Conservation (phyloP, 208 protist genomes). For the Leishmania turanica region DNA sequence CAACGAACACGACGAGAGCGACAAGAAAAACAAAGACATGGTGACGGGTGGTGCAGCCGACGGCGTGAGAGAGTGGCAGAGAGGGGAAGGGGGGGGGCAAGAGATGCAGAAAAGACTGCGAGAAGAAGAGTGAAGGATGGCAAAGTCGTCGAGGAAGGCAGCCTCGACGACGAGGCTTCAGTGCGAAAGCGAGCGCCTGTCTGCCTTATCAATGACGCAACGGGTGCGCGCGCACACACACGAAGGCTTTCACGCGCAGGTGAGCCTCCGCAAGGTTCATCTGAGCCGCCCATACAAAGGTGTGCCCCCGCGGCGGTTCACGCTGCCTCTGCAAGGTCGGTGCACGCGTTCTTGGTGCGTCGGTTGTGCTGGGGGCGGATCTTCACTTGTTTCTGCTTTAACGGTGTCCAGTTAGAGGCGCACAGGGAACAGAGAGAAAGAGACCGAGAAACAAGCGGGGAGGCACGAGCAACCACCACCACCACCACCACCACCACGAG, state of each 20-base stretch:
- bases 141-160: background rate
- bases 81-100: background rate
- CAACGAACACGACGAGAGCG: background rate
- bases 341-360: too few species aligned
- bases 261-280: background rate
- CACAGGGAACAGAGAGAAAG: background rate
- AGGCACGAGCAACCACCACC: background rate
- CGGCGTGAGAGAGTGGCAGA: background rate
- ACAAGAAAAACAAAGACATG: too few species aligned
- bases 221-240: background rate
- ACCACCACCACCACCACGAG: background rate
- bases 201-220: background rate
- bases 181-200: background rate
- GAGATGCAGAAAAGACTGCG: background rate
- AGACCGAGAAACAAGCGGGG: background rate
- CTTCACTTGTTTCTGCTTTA: conserved; percentile 6
- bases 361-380: background rate
- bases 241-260: background rate
- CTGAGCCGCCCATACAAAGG: background rate
- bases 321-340: background rate
- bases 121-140: background rate
- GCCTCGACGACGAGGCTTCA: background rate
- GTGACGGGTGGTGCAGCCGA: background rate
- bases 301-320: too few species aligned
- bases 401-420: background rate